Evolutionary conservation across 805 yeast species (phyloP).

Genomic region (Monosporozyma aerobia): DNA sequence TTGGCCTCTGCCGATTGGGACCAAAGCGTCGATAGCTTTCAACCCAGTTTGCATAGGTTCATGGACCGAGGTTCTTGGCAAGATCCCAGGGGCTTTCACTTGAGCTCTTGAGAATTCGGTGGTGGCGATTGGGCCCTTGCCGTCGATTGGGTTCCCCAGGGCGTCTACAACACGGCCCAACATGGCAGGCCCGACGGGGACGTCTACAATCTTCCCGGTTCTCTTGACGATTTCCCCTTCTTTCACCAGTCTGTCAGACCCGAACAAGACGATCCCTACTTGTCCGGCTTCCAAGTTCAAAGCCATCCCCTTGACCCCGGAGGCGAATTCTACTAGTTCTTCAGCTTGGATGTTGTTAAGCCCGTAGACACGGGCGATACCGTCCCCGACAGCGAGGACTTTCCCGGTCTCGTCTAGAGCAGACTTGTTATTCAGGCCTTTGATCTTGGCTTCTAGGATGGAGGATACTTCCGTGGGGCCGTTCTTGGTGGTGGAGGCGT

Average conservation of each 20-base stretch:
- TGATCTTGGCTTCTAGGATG: slow-evolving; percentile 97
- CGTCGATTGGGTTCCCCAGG: slow-evolving; percentile 98
- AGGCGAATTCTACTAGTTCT: slow-evolving; percentile 97
- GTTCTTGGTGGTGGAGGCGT: slow-evolving; percentile 81
- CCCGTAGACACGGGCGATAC: slow-evolving; percentile 99
- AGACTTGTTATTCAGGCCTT: slow-evolving; percentile 97
- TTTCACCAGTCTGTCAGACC: slow-evolving; percentile 96
- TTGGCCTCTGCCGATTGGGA: slow-evolving; percentile 99
- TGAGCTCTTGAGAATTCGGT: slow-evolving; percentile 87
- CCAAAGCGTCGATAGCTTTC: slow-evolving; percentile 97
- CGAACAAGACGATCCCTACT: slow-evolving; percentile 99
- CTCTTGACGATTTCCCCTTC: slow-evolving; percentile 99
- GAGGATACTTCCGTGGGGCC: slow-evolving; percentile 99
- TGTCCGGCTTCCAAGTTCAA: slow-evolving; percentile 99
- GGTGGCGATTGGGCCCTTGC: slow-evolving; percentile 95
- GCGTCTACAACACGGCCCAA: slow-evolving; percentile 99
- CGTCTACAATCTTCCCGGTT: slow-evolving; percentile 98
- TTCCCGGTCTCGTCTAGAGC: slow-evolving; percentile 99
- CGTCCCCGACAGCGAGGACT: slow-evolving; percentile 99
- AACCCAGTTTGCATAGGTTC: slow-evolving; percentile 99
- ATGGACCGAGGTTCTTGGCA: slow-evolving; percentile 96
- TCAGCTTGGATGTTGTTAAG: slow-evolving; percentile 99
- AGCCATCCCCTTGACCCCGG: slow-evolving; percentile 99
- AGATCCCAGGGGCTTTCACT: slow-evolving; percentile 99
- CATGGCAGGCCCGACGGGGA: slow-evolving; percentile 96